These are phyloP conservation scores for Huntiella abstrusa DNA, from an alignment of 2,329 filamentous ascomycete genomes.

Conservation along the genomic window DNA sequence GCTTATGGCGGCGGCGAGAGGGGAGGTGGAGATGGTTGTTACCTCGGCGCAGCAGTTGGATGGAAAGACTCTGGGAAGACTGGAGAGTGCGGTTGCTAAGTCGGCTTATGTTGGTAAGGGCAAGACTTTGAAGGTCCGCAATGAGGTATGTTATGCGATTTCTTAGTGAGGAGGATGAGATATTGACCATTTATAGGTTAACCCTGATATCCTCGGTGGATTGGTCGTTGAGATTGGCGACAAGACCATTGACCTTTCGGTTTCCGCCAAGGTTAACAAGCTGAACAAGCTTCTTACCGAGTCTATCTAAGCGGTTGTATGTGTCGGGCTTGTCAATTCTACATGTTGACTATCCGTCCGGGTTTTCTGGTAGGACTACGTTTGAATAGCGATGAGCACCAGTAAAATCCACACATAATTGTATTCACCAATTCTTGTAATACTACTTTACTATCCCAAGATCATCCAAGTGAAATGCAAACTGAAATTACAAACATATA, in stretches of 20 bases:
- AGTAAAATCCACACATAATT: too few relatives aligned
- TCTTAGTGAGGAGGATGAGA: background rate
- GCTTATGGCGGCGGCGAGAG: constrained; percentile 73
- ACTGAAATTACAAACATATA: too few relatives aligned
- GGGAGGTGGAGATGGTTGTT: constrained; percentile 84
- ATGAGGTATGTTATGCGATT: constrained; percentile 41
- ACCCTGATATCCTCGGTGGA: constrained; percentile 84
- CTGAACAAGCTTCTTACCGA: constrained; percentile 99
- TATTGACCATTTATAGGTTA: constrained; percentile 38
- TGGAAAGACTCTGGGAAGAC: constrained; percentile 62
- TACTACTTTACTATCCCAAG: too few relatives aligned
- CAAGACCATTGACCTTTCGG: constrained; percentile 93
- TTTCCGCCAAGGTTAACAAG: constrained; percentile 85
- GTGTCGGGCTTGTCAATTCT: too few relatives aligned
- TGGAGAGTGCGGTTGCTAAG: constrained; percentile 79
- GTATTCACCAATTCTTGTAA: too few relatives aligned
- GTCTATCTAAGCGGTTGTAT: constrained; percentile 54
- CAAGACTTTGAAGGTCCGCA: constrained; percentile 95
- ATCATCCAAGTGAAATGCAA: too few relatives aligned
- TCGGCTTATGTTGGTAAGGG: constrained; percentile 72
- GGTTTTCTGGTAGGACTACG: too few relatives aligned
- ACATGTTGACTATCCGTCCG: too few relatives aligned
- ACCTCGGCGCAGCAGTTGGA: constrained; percentile 85
- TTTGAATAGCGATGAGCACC: too few relatives aligned
- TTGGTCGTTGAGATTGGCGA: constrained; percentile 93